A percentile compares a stretch with the other conserved stretches of the same genome.
These are phyloP conservation scores for Bremia lactucae DNA, from an alignment of 352 stramenopile genomes.

Conservation along the genomic window DNA sequence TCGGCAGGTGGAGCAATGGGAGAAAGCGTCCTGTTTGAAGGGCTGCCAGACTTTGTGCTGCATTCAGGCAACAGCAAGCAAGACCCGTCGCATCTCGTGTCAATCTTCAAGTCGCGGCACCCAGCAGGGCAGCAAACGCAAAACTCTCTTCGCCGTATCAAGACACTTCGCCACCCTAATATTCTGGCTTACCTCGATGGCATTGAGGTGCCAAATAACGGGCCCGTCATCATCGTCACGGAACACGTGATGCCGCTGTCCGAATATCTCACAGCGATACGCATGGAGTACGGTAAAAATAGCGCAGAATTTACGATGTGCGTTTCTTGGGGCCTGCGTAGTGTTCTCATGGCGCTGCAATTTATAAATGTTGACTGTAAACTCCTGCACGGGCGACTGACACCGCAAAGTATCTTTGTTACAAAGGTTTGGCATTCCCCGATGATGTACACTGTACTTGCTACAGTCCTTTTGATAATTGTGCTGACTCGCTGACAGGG, in stretches of 20 bases:
- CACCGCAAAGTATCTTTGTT: slow-evolving; percentile 88
- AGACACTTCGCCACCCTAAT: slow-evolving; percentile 91
- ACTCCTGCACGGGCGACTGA: slow-evolving; percentile 86
- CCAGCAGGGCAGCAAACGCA: slow-evolving; percentile 63
- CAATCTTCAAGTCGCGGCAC: slow-evolving; percentile 90
- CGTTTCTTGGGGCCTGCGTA: slow-evolving; percentile 89
- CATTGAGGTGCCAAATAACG: slow-evolving; percentile 61
- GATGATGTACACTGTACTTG: background rate
- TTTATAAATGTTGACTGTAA: slow-evolving; percentile 94
- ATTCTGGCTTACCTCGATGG: slow-evolving; percentile 86
- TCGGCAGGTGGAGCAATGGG: slow-evolving; percentile 27
- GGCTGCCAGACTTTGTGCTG: slow-evolving; percentile 73
- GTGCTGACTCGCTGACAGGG: slow-evolving; percentile 22
- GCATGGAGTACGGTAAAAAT: slow-evolving; percentile 39
- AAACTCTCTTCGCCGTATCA: slow-evolving; percentile 87
- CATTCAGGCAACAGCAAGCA: slow-evolving; percentile 80
- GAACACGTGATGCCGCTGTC: slow-evolving; percentile 87
- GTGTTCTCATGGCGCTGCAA: slow-evolving; percentile 85
- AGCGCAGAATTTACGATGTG: slow-evolving; percentile 77
- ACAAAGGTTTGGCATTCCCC: slow-evolving; percentile 49
- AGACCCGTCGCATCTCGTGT: slow-evolving; percentile 64
- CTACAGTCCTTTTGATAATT: too few relatives aligned
- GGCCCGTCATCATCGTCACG: slow-evolving; percentile 89
- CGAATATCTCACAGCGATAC: slow-evolving; percentile 77
- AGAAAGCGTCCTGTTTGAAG: slow-evolving; percentile 42